Conservation (phyloP, 768 basidiomycete species). For the Lactarius hengduanensis region DNA sequence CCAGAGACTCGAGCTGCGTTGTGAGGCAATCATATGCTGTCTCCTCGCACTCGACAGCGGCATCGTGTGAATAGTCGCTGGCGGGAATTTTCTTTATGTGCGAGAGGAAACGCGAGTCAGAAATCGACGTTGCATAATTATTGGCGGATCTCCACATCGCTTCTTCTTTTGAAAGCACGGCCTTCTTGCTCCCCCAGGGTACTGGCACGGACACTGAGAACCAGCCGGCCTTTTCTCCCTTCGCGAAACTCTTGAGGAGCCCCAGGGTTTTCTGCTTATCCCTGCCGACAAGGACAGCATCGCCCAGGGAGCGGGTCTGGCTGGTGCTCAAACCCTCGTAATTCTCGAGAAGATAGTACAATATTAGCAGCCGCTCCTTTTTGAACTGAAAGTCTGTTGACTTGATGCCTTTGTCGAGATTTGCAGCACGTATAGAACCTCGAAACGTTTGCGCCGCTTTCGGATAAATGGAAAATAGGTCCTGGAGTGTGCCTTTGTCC, state of each 20-base stretch:
- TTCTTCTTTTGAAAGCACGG: background rate
- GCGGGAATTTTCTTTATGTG: background rate
- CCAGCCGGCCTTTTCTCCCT: background rate
- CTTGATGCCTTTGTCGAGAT: conserved; percentile 8
- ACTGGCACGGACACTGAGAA: background rate
- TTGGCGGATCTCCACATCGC: conserved; percentile 9
- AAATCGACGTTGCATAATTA: background rate
- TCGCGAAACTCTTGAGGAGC: conserved; percentile 1
- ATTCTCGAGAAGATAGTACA: conserved; percentile 7
- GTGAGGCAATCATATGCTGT: conserved; percentile 15
- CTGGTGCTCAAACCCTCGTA: background rate
- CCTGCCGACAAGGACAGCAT: background rate
- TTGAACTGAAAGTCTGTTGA: background rate
- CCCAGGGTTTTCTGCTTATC: background rate
- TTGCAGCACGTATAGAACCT: background rate
- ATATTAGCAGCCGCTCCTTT: conserved; percentile 12
- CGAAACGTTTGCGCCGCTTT: background rate
- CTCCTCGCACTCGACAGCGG: background rate
- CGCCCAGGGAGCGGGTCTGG: background rate
- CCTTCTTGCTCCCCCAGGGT: background rate
- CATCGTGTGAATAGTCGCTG: background rate
- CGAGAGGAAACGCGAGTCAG: conserved; percentile 24
- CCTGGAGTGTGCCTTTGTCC: background rate
- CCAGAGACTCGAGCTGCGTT: conserved; percentile 6
- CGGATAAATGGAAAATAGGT: conserved; percentile 13